A percentile compares a stretch with the other conserved stretches of the same genome.
Conservation (phyloP, 352 stramenopile genomes). For the Nothophytophthora sp. region DNA sequence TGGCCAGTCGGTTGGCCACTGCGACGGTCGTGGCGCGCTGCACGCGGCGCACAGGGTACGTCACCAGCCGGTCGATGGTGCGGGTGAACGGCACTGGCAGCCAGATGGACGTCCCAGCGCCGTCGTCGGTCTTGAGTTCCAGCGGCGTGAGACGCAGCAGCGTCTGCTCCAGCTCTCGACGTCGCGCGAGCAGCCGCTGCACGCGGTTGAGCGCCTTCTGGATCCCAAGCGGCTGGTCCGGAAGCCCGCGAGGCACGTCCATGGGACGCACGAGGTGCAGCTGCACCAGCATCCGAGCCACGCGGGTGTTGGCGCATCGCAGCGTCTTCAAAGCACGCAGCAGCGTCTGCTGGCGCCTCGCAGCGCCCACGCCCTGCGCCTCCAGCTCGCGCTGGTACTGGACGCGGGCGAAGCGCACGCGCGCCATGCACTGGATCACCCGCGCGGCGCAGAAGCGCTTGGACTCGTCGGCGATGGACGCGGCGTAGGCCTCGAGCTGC, state of each 20-base stretch:
- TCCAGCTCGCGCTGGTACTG: conserved; percentile 68
- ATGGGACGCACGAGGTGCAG: conserved; percentile 64
- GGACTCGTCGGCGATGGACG: conserved; percentile 61
- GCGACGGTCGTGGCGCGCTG: conserved; percentile 51
- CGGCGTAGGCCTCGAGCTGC: conserved; percentile 62
- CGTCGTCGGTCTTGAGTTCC: conserved; percentile 35
- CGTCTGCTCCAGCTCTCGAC: conserved; percentile 54
- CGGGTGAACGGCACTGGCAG: conserved; percentile 59
- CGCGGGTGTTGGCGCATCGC: conserved; percentile 61
- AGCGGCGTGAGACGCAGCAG: conserved; percentile 48
- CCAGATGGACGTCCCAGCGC: conserved; percentile 16
- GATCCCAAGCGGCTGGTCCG: conserved; percentile 61
- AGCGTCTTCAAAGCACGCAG: conserved; percentile 53
- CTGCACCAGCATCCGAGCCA: conserved; percentile 68
- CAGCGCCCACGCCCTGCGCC: conserved; percentile 62
- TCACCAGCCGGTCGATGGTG: conserved; percentile 61
- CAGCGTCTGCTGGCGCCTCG: conserved; percentile 56
- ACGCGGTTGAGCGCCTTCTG: conserved; percentile 60
- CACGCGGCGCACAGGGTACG: conserved; percentile 64
- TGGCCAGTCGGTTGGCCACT: conserved; percentile 50
- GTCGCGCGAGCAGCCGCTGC: conserved; percentile 46
- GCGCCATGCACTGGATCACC: conserved; percentile 71
- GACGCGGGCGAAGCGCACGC: conserved; percentile 68
- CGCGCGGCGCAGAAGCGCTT: conserved; percentile 68
- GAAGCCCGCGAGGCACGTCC: conserved; percentile 47